Evolutionary conservation across 164 flowering plant genomes (phyloP).

Genomic region (Macadamia tetraphylla): DNA sequence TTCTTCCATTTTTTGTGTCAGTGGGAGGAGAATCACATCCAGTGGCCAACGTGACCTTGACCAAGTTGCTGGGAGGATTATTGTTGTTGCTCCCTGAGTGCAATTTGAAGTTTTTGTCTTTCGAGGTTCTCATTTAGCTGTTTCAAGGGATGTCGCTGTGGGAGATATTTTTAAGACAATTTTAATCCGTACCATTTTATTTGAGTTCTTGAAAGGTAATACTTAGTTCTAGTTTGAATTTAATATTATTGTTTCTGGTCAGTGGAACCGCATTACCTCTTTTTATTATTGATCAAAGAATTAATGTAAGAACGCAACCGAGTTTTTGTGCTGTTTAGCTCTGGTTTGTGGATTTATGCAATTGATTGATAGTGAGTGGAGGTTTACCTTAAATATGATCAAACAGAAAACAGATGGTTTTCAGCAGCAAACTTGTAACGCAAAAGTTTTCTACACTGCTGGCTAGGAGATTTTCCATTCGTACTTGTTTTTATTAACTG

Average conservation of each 20-base stretch:
- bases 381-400: not conserved
- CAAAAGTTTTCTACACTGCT: too few species aligned
- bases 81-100: conserved; percentile 18
- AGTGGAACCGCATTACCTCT: too few species aligned
- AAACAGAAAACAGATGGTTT: too few species aligned
- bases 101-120: not conserved
- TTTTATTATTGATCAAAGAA: too few species aligned
- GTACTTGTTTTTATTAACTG: too few species aligned
- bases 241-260: too few species aligned
- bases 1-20: conserved; percentile 11
- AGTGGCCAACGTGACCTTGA: conserved; percentile 64
- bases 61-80: conserved; percentile 59
- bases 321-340: not conserved
- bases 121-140: not conserved
- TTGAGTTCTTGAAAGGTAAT: not conserved
- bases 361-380: not conserved
- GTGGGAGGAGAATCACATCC: conserved; percentile 65
- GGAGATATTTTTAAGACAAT: not conserved
- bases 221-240: not conserved
- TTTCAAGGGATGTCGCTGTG: not conserved
- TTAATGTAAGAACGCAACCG: too few species aligned
- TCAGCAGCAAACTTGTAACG: too few species aligned
- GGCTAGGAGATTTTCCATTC: too few species aligned
- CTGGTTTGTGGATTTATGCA: not conserved
- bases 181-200: too few species aligned